phyloP scores from a whole-genome alignment of 1,284 basidiomycete genomes.

The Fomitopsis betulina region DNA sequence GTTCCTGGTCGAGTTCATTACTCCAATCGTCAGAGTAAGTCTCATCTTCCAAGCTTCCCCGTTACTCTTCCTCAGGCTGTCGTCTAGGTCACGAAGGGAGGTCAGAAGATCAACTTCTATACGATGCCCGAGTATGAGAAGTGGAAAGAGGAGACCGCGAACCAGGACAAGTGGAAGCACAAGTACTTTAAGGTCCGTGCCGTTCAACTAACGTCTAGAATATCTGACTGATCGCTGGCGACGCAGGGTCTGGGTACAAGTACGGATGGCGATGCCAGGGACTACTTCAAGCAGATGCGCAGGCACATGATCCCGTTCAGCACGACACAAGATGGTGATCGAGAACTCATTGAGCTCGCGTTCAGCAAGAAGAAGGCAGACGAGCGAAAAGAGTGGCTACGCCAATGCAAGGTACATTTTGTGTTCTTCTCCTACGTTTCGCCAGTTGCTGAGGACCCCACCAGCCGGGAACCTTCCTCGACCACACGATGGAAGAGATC shows the following conservation, averaged over 20 bases:
- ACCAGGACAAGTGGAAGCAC: conserved; percentile 82
- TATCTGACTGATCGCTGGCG: neutral
- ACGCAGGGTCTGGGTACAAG: conserved; percentile 93
- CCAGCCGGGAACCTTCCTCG: conserved; percentile 91
- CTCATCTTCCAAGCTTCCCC: neutral
- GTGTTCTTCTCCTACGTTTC: neutral
- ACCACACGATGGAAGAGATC: conserved; percentile 87
- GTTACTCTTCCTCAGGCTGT: neutral
- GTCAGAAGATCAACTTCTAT: conserved; percentile 87
- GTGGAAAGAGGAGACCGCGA: conserved; percentile 83
- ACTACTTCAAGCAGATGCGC: conserved; percentile 90
- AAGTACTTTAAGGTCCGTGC: conserved; percentile 92
- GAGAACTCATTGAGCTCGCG: conserved; percentile 91
- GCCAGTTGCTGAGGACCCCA: neutral
- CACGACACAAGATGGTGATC: conserved; percentile 78
- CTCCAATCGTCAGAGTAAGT: conserved; percentile 89
- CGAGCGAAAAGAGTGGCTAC: conserved; percentile 97
- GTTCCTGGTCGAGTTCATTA: conserved; percentile 98
- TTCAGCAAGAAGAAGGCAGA: conserved; percentile 99
- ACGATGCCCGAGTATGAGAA: conserved; percentile 96
- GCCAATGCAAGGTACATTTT: conserved; percentile 78
- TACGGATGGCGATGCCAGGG: conserved; percentile 82
- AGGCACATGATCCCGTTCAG: conserved; percentile 96
- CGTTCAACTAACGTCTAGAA: neutral
- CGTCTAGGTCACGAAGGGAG: conserved; percentile 76